These are phyloP conservation scores for Rhododendron williamsianum DNA, from an alignment of 148 eudicot species.

Conservation along the genomic window DNA sequence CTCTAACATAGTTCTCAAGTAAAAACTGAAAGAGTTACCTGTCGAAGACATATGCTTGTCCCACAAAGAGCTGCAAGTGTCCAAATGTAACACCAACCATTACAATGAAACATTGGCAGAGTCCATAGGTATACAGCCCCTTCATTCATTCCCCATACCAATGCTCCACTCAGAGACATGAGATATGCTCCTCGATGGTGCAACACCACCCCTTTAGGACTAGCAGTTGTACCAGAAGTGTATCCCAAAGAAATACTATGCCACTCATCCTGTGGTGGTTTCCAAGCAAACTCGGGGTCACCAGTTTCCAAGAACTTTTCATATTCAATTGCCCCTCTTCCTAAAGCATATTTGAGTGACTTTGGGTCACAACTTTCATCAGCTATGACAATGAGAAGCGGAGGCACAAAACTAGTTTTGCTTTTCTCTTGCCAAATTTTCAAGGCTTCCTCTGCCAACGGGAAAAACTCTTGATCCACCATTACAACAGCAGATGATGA, in stretches of 20 bases:
- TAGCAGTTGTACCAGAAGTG: constrained; percentile 95
- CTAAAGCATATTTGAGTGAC: constrained; percentile 56
- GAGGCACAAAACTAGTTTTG: constrained; percentile 50
- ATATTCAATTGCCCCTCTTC: constrained; percentile 70
- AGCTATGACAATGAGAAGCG: constrained; percentile 69
- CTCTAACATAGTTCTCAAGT: neutral
- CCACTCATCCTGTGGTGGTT: constrained; percentile 96
- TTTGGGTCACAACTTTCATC: constrained; percentile 74
- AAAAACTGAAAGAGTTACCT: constrained; percentile 36
- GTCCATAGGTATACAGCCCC: constrained; percentile 94
- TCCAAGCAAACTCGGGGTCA: constrained; percentile 77
- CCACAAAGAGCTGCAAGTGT: constrained; percentile 91
- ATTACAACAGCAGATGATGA: constrained; percentile 62
- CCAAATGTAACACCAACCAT: constrained; percentile 98
- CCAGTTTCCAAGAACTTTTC: constrained; percentile 77
- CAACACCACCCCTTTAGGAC: constrained; percentile 95
- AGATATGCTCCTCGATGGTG: constrained; percentile 91
- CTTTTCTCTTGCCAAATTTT: constrained; percentile 47
- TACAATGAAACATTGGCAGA: constrained; percentile 94
- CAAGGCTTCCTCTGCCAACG: constrained; percentile 76
- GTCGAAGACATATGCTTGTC: constrained; percentile 90
- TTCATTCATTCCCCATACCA: constrained; percentile 79
- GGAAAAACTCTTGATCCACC: constrained; percentile 89
- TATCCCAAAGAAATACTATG: constrained; percentile 86
- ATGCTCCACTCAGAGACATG: constrained; percentile 64